phyloP scores from a whole-genome alignment of 1,284 basidiomycete species.

The Volvariella surrecta region DNA sequence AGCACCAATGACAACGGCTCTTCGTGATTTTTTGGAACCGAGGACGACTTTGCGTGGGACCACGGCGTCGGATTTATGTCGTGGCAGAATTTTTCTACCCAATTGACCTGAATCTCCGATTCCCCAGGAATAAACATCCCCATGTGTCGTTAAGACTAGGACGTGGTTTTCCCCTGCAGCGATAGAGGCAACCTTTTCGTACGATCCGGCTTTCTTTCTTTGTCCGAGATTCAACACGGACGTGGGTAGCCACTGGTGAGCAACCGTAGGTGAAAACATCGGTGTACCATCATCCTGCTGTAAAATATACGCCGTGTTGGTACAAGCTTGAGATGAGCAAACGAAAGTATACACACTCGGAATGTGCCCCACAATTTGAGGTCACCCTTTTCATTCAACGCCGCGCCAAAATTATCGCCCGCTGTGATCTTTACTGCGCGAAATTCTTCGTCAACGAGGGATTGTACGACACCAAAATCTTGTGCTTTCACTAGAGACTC shows the following conservation, averaged over 20 bases:
- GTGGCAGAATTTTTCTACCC: constrained; percentile 77
- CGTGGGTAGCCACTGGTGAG: constrained; percentile 63
- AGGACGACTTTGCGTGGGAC: constrained; percentile 75
- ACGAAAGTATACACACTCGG: constrained; percentile 49
- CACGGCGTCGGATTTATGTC: constrained; percentile 78
- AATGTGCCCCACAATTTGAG: constrained; percentile 90
- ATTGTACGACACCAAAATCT: constrained; percentile 60
- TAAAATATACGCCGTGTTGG: too few species aligned
- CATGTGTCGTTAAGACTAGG: constrained; percentile 77
- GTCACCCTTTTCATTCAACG: constrained; percentile 71
- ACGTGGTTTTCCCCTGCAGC: constrained; percentile 85
- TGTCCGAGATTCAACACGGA: constrained; percentile 58
- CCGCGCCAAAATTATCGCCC: constrained; percentile 82
- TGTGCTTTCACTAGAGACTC: too few species aligned
- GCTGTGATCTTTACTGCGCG: constrained; percentile 77
- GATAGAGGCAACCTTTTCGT: constrained; percentile 71
- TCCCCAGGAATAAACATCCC: constrained; percentile 81
- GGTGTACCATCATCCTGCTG: constrained; percentile 79
- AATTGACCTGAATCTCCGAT: constrained; percentile 84
- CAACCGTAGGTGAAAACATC: constrained; percentile 67
- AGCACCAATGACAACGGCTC: constrained; percentile 71
- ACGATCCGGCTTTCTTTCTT: constrained; percentile 55
- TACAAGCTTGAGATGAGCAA: constrained; percentile 3
- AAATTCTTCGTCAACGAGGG: constrained; percentile 68
- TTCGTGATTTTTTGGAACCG: constrained; percentile 54